Base-by-base conservation (phyloP, 805 yeast genomes). In the Yarrowia osloensis region DNA sequence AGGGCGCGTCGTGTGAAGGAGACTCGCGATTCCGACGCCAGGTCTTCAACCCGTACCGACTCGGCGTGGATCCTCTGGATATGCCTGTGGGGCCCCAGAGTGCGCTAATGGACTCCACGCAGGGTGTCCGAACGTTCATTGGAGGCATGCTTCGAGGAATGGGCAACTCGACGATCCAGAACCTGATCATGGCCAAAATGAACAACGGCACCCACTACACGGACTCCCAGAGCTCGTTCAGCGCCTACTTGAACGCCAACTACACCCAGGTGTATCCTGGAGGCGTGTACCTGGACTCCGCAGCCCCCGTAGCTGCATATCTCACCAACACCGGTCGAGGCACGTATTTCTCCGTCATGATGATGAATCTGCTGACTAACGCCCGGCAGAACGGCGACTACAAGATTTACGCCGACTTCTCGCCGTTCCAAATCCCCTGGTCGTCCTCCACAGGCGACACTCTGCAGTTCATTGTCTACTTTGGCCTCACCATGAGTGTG, bases 401-500 rank as follows among this genome's bases (percentile, higher is more conserved):
- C 7, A 68, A 67, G 11, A 54, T 77, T 11, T 67, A 73, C 17
- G 71, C 78, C 5, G 70, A 76, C 63, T 74, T 70, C 57, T 74
- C 77, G 8, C 76, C 77, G 19, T 75, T 77, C 68, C 77, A 75
- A 63, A 69, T 70, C 31, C 75, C 76, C 6, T 76, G 77, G 77
- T 67, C 74, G 9, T 69, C 70, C 19, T 61, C 70, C 2, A 73
- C 76, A 68, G 79, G 78, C 3, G 73, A 77, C 47, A 68, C 77
- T 9, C 71, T 77, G 19, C 77, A 77, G 70, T 77, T 77, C 67
- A 70, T 75, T 12, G 72, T 73, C 17, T 77, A 76, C 61, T 75
- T 76, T 55, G 76, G 78, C 15, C 68, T 77, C 13, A 73, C 79
- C 6, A 73, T 77, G 76, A 70, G 75, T 21, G 78, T 74, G 4